Evolutionary conservation across 139 green algal genomes (phyloP), one percentile per base, ranked within the genome.

Genomic region (Pseudopediastrum boryanum): DNA sequence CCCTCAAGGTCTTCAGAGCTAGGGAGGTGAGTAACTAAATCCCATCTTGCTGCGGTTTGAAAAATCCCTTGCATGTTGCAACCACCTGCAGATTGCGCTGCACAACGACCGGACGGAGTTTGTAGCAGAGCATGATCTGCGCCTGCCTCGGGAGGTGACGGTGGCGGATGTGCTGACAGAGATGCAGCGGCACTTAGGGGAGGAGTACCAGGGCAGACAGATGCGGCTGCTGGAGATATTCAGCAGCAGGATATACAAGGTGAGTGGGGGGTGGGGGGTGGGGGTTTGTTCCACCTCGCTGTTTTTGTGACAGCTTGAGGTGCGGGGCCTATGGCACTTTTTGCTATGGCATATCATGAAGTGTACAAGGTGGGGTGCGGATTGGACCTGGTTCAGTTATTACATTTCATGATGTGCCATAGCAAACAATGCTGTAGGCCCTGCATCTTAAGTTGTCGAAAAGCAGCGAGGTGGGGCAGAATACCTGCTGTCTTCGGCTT

Each of bases 221-320:
- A 83, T 99, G 79, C 89, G 96, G 35, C 78, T 99, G 56, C 66
- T 99, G 72, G 93, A 98, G 81, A 63, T 98, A 13, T 92, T 87
- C 46, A 72, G 87, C 61, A 74, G 61, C 71, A 92, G 90, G 43
- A 93, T 98, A 51, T 96, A 90, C 88, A 97, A 96, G 90, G 91
- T 89, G 74, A 0, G 77, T 27, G 65, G 7, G 25, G 31, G 8
- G 25, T 16, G 16, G 7, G 29, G 31, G 19, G 61, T 43, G 16
- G 6, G 13, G 25, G 29, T n/a, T 58, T 23, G 31, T 75, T 64
- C n/a, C 33, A 58, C 19, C 19, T 58, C 19, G 19, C 48, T 58
- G 19, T n/a, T 58, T 58, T 58, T 16, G 21, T n/a, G 48, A 58
- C 54, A 31, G 16, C 54, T 12, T 1, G 16, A 31, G 1, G 16